Conservation (phyloP, 306 rosid genomes). For the Amphicarpaea edgeworthii region DNA sequence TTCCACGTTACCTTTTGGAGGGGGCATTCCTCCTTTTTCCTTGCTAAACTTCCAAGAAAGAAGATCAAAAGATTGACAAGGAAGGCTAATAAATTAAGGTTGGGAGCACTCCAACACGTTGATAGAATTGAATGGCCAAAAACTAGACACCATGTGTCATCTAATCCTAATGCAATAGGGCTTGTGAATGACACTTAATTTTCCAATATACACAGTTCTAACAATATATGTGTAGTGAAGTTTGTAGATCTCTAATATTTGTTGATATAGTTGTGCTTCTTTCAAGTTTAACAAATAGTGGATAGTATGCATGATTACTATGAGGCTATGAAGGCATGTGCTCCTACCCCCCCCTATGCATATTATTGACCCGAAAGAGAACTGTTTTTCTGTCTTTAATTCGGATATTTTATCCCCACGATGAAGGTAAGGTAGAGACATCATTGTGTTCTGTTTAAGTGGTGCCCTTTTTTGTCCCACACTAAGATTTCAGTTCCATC, state of each 20-base stretch:
- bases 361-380: background rate
- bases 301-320: slow-evolving; percentile 27
- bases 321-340: slow-evolving; percentile 24
- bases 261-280: background rate
- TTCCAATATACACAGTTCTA: background rate
- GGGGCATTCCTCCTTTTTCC: background rate
- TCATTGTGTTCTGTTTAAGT: slow-evolving; percentile 45
- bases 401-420: slow-evolving; percentile 16
- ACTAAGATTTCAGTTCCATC: slow-evolving; percentile 16
- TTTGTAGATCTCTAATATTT: background rate
- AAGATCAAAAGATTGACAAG: background rate
- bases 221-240: background rate
- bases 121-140: background rate
- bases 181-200: background rate
- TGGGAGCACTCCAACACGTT: background rate
- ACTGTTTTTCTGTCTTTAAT: slow-evolving; percentile 48
- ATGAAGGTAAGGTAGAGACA: slow-evolving; percentile 39
- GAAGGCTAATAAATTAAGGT: background rate
- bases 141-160: background rate
- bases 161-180: background rate
- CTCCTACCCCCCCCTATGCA: slow-evolving; percentile 3
- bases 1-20: background rate
- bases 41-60: background rate
- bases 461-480: slow-evolving; percentile 45
- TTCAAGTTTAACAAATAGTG: slow-evolving; percentile 18